A percentile compares a stretch with the other conserved stretches of the same genome.
phyloP scores from a whole-genome alignment of 2,329 filamentous ascomycete species.

The Lecanicillium sp. region DNA sequence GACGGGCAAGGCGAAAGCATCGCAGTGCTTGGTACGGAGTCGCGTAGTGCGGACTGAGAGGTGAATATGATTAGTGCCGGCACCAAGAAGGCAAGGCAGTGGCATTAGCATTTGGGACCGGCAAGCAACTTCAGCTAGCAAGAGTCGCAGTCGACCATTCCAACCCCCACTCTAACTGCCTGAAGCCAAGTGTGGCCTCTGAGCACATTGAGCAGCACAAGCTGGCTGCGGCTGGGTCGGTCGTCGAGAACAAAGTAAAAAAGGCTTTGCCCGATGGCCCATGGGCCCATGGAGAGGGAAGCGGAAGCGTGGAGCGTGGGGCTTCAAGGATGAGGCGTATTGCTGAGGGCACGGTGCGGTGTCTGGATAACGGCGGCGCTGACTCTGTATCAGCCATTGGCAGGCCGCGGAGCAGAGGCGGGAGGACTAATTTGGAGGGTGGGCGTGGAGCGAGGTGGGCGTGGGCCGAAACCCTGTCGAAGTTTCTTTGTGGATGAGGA shows the following conservation, averaged over 20 bases:
- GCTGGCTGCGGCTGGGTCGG: background rate
- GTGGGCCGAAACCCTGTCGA: conserved; percentile 8
- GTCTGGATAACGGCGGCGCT: background rate
- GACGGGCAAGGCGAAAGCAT: too few species aligned
- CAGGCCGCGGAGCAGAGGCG: background rate
- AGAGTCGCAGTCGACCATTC: background rate
- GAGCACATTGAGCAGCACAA: too few species aligned
- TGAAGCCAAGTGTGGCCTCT: background rate
- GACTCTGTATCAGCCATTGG: conserved; percentile 5
- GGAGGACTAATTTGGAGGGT: conserved; percentile 8
- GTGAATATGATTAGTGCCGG: too few species aligned
- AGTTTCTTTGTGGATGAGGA: conserved; percentile 10
- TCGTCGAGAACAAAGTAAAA: background rate
- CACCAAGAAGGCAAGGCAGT: too few species aligned
- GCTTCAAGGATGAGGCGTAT: too few species aligned
- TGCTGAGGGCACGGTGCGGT: conserved; percentile 2
- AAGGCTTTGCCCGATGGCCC: background rate
- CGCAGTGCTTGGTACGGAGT: too few species aligned
- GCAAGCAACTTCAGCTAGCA: too few species aligned
- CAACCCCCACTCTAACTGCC: conserved; percentile 4
- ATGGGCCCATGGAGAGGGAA: conserved; percentile 5
- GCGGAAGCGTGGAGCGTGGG: too few species aligned
- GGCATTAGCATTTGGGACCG: background rate
- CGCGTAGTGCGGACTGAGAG: too few species aligned
- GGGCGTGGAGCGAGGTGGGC: conserved; percentile 3